Percentiles rank a stretch among this genome's conserved stretches.
Conservation (phyloP, 495 filamentous ascomycete genomes). For the Aspergillus sparsus region DNA sequence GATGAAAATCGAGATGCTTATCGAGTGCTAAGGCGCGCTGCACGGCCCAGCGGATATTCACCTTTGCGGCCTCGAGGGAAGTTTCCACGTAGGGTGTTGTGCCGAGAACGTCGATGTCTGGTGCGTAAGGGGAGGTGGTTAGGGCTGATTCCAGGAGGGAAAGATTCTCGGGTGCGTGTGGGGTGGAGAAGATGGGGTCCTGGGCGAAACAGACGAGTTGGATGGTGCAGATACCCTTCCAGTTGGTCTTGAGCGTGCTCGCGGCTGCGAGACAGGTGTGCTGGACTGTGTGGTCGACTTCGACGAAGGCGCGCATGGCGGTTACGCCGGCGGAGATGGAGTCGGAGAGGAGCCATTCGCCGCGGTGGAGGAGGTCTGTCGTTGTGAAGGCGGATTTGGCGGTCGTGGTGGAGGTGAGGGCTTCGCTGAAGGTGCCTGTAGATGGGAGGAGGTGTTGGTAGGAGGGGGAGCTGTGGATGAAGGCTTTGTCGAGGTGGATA, state of each 20-base stretch:
- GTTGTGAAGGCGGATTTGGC: slow-evolving; percentile 64
- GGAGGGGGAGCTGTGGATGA: slow-evolving; percentile 58
- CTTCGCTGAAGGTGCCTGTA: slow-evolving; percentile 66
- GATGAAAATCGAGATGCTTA: slow-evolving; percentile 70
- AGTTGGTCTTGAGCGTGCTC: slow-evolving; percentile 57
- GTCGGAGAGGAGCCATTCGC: slow-evolving; percentile 65
- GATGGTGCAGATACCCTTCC: slow-evolving; percentile 55
- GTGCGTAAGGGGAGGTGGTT: slow-evolving; percentile 12
- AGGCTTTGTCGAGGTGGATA: slow-evolving; percentile 76
- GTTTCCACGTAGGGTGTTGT: slow-evolving; percentile 73
- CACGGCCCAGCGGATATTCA: slow-evolving; percentile 67
- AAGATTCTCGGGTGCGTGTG: slow-evolving; percentile 48
- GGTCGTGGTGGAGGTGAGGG: slow-evolving; percentile 58
- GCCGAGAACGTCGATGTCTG: slow-evolving; percentile 60
- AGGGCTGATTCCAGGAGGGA: slow-evolving; percentile 52
- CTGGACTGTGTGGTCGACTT: slow-evolving; percentile 65
- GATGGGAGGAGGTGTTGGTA: slow-evolving; percentile 60
- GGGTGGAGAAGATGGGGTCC: slow-evolving; percentile 63
- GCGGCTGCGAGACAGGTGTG: slow-evolving; percentile 60
- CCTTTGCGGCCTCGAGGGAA: slow-evolving; percentile 45
- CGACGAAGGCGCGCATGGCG: slow-evolving; percentile 71
- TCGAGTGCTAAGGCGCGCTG: slow-evolving; percentile 43
- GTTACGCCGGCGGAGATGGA: slow-evolving; percentile 68
- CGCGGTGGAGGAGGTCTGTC: slow-evolving; percentile 61
- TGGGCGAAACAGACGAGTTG: slow-evolving; percentile 78